These are phyloP conservation scores for Aaosphaeria pasadenensis DNA, from an alignment of 2,329 filamentous ascomycete species.

Conservation along the genomic window DNA sequence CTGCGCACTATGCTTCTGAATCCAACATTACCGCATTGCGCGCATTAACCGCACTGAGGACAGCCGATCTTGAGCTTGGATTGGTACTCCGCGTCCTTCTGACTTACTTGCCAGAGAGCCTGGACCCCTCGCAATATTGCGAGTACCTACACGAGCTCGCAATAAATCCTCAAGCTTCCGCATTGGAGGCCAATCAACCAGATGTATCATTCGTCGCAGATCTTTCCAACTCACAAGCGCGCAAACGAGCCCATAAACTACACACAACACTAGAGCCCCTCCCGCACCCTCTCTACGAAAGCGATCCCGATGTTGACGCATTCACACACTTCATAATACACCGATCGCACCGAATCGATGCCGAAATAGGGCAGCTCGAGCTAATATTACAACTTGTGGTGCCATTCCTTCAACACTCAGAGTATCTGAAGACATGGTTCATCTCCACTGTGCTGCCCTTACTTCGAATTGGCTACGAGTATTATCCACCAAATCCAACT, in stretches of 20 bases:
- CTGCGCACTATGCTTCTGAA: constrained; percentile 66
- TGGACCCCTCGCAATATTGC: constrained; percentile 62
- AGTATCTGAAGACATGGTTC: constrained; percentile 65
- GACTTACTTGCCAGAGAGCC: constrained; percentile 72
- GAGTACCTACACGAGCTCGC: constrained; percentile 59
- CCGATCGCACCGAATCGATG: constrained; percentile 66
- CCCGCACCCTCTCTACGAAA: constrained; percentile 46
- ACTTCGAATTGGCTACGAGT: constrained; percentile 66
- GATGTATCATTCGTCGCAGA: constrained; percentile 57
- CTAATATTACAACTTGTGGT: constrained; percentile 64
- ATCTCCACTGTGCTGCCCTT: constrained; percentile 68
- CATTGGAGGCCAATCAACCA: constrained; percentile 36
- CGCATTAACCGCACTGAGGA: constrained; percentile 56
- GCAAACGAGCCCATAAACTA: constrained; percentile 63
- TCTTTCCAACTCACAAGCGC: constrained; percentile 61
- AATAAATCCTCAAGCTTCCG: constrained; percentile 44
- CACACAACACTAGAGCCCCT: constrained; percentile 55
- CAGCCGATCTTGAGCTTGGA: constrained; percentile 59
- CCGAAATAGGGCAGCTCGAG: constrained; percentile 68
- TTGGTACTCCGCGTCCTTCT: constrained; percentile 70
- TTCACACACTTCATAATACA: constrained; percentile 65
- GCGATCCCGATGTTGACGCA: constrained; percentile 51
- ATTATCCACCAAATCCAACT: constrained; percentile 55
- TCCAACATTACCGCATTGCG: constrained; percentile 63
- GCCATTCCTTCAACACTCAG: constrained; percentile 64